Evolutionary conservation across 495 filamentous ascomycete species (phyloP), one percentile per base, ranked within the genome.

Genomic region (Aspergillus funiculosus): DNA sequence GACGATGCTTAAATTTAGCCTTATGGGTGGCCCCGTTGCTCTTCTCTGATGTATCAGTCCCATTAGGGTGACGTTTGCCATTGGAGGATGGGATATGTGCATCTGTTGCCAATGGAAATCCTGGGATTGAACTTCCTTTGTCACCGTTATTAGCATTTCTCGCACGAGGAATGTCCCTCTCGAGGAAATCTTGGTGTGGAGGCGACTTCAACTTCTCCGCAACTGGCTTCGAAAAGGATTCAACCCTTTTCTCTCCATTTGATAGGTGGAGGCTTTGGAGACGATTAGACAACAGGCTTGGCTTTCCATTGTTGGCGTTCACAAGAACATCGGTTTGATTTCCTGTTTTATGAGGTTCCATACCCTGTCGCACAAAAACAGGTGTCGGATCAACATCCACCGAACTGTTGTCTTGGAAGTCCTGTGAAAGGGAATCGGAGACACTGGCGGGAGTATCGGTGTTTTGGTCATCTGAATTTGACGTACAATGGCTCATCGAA

Each of bases 351-450:
- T 52, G 58, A 2, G 42, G 38, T 18, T 71, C 63, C 7, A 56
- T 38, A n/a, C 61, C 59, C 36, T 60, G 51, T 36, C 58, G 58
- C 13, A 50, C 39, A 48, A 59, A 62, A 7, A 56, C 62, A 2
- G 53, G 39, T 10, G 49, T 36, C 15, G 59, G 61, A 9, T 68
- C 69, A 41, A 62, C 56, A n/a, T 73, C 69, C 18, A 65, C 62
- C 0, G 65, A 59, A 6, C 54, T 59, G 15, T 49, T 58, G 18
- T 73, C 67, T 34, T 67, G 67, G 28, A 60, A 61, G 48, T 67
- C 68, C 42, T 66, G 64, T 15, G 66, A 68, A 25, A 70, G 51
- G 0, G 68, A 61, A 47, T 75, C 72, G 2, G 69, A 70, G 11
- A 60, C 57, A 39, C 67, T 71, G 39, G 67, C 65, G 41, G 64